Percentiles rank a stretch among this genome's conserved stretches.
phyloP scores from a whole-genome alignment of 495 filamentous ascomycete species.

The Podospora didyma region DNA sequence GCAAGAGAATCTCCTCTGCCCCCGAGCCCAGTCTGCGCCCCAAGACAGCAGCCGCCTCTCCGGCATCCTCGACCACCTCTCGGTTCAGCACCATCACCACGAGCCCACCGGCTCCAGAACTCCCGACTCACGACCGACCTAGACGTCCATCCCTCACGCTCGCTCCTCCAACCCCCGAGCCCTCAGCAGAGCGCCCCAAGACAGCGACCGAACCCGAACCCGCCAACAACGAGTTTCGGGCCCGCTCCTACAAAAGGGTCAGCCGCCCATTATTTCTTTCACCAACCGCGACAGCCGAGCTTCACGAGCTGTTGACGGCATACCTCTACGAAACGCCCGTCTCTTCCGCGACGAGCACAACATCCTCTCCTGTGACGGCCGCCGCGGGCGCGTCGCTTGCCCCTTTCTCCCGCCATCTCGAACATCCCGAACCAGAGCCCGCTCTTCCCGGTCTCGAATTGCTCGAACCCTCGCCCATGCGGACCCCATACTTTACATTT shows the following conservation, averaged over 20 bases:
- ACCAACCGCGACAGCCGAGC: slow-evolving; percentile 29
- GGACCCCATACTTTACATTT: slow-evolving; percentile 13
- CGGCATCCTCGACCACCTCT: not conserved
- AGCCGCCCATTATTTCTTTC: slow-evolving; percentile 31
- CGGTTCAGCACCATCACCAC: too few relatives aligned
- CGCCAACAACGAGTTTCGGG: not conserved
- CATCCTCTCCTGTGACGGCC: slow-evolving; percentile 27
- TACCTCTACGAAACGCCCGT: slow-evolving; percentile 24
- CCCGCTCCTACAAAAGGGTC: slow-evolving; percentile 32
- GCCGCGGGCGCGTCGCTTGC: slow-evolving; percentile 17
- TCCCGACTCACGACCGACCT: slow-evolving; percentile 2
- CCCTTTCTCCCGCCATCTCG: slow-evolving; percentile 10
- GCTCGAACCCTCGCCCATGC: slow-evolving; percentile 31
- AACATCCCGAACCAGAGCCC: slow-evolving; percentile 12
- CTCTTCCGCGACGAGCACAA: slow-evolving; percentile 20
- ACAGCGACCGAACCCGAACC: slow-evolving; percentile 10
- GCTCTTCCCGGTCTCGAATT: slow-evolving; percentile 26
- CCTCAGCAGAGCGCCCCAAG: slow-evolving; percentile 10
- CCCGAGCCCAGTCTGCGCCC: slow-evolving; percentile 13
- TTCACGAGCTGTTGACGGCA: slow-evolving; percentile 28
- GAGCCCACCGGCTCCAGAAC: slow-evolving; percentile 5
- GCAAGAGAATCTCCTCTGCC: slow-evolving; percentile 28
- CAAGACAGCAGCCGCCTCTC: slow-evolving; percentile 3
- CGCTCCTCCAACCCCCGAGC: slow-evolving; percentile 11
- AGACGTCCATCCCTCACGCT: slow-evolving; percentile 11